These are phyloP conservation scores for Sphenostylis stenocarpa DNA, from an alignment of 306 rosid genomes.

Conservation along the genomic window DNA sequence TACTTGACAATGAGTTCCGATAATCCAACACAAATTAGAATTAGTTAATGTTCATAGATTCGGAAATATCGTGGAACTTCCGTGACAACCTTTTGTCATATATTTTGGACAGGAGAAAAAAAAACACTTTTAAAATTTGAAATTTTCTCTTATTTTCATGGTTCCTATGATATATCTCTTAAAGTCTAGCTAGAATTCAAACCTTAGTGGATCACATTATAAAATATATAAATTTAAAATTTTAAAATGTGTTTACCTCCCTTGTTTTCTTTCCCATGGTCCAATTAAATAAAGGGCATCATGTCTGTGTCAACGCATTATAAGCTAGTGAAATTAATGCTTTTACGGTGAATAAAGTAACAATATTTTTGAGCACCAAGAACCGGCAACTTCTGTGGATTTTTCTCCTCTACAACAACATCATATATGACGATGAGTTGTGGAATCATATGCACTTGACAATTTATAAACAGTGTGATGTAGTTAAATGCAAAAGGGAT, in stretches of 20 bases:
- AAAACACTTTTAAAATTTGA: no score
- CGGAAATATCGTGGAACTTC: no score
- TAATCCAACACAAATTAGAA: no score
- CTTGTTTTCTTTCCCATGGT: not conserved
- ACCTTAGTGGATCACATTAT: no score
- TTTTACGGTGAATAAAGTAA: not conserved
- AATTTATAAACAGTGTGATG: constrained; percentile 24
- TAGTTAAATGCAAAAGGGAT: constrained; percentile 11
- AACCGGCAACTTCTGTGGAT: not conserved
- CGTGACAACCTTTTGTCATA: not conserved
- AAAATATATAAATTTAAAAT: no score
- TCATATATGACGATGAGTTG: constrained; percentile 23
- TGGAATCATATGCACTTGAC: constrained; percentile 38
- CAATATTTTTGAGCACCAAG: not conserved
- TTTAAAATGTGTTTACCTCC: not conserved
- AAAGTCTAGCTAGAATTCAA: not conserved
- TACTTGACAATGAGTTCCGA: no score
- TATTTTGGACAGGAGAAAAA: not conserved
- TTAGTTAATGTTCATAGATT: no score
- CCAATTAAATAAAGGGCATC: not conserved
- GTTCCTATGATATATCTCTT: not conserved
- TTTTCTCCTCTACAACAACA: constrained; percentile 21
- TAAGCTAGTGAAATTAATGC: not conserved
- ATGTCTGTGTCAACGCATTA: not conserved
- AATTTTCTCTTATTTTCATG: no score